Evolutionary conservation across 2,329 filamentous ascomycete genomes (phyloP).

Genomic region (Aspergillus tubingensis): DNA sequence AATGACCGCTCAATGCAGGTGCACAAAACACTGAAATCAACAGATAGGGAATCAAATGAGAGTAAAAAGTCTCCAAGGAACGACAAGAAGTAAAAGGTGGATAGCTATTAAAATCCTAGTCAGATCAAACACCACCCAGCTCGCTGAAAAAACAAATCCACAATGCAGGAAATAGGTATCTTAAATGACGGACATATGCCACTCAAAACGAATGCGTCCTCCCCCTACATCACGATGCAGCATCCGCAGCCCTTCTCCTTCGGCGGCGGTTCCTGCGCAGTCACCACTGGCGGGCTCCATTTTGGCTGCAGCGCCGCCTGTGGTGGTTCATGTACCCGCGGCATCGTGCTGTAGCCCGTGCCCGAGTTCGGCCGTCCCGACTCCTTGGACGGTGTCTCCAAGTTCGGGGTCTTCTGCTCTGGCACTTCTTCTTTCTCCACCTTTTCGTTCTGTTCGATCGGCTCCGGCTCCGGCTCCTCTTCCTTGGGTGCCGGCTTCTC

Average conservation of each 20-base stretch:
- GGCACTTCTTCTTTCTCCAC: constrained; percentile 9
- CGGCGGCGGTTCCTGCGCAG: constrained; percentile 56
- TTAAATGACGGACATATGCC: constrained; percentile 4
- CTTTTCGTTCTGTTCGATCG: constrained; percentile 3
- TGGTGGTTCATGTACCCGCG: constrained; percentile 45
- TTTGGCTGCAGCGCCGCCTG: constrained; percentile 39
- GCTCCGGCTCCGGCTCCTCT: constrained; percentile 7
- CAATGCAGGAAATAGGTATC: constrained; percentile 12
- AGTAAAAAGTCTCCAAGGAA: constrained; percentile 2
- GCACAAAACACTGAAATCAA: no score
- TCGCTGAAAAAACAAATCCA: constrained; percentile 22
- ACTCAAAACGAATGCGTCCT: neutral
- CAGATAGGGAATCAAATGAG: neutral
- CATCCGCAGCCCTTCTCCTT: constrained; percentile 62
- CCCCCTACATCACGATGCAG: constrained; percentile 71
- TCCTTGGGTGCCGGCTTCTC: constrained; percentile 20
- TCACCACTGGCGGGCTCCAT: constrained; percentile 49
- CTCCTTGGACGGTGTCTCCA: constrained; percentile 34
- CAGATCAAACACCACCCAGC: constrained; percentile 10
- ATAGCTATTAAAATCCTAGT: constrained; percentile 11
- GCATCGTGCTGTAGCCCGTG: constrained; percentile 54
- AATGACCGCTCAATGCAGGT: constrained; percentile 10
- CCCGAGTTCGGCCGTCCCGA: constrained; percentile 42
- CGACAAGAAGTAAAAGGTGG: constrained; percentile 2
- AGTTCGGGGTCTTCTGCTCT: constrained; percentile 13